Base-by-base conservation (phyloP, 1,284 basidiomycete genomes). In the Sanguinoderma infundibulare region DNA sequence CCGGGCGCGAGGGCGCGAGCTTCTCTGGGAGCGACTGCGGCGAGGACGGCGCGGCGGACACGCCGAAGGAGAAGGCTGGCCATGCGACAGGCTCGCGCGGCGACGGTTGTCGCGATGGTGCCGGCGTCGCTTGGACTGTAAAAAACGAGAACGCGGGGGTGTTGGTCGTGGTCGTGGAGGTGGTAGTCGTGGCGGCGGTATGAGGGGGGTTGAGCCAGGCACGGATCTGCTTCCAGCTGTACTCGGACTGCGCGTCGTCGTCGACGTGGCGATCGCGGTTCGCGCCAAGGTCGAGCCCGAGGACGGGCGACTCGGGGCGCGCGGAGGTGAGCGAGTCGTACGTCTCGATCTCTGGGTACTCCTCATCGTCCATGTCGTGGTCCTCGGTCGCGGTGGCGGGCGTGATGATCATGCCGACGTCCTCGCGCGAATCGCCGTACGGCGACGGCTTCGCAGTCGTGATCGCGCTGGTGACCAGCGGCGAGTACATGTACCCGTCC, bases 61-160 rank as follows among this genome's bases (percentile, higher is more conserved):
- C 38, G 49, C 56, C 57, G 60, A 66, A 69, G 14, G 65, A 63
- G 57, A 69, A 67, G 10, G 59, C 56, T 6, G 60, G 59, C 67
- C 66, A 67, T 39, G 69, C 51, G 32, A 65, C 59, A 40, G 55
- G 55, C 57, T 65, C 62, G 30, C 62, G 65, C 58, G 59, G 62
- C 49, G 64, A 56, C 38, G 56, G 46, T 52, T 60, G 54, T 53
- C 59, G 59, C 17, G 64, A 63, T 59, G 67, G 62, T 57, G 69
- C 61, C 30, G 69, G 67, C 54, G 69, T 64, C 28, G 64, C 60
- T 60, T 56, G 62, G 65, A 69, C 68, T 46, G 63, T 66, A 65
- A 71, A 70, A 59, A 73, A 73, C 40, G 72, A 70, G 59, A 66
- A 70, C 17, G 67, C 61, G 46, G 73, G 67, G 28, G 69, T 63